Base-by-base conservation (phyloP, 1,284 basidiomycete genomes). In the Sanguinoderma infundibulare region DNA sequence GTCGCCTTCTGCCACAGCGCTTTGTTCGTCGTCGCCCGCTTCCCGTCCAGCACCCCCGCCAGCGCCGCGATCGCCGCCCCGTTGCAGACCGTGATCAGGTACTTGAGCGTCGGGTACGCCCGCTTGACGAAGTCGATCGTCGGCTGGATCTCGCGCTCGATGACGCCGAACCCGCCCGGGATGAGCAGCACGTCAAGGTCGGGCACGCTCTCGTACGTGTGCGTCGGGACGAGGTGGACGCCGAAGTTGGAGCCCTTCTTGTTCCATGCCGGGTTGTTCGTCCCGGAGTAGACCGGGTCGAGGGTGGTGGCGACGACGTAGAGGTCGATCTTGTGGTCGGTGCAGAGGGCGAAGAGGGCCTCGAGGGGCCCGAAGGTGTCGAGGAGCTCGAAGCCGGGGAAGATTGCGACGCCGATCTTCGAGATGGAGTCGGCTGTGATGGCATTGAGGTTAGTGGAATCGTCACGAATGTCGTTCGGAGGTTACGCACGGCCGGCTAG, bases 171-270 rank as follows among this genome's bases (percentile, higher is more conserved):
- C 0, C 81, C 80, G 9, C 80, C 81, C 0, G 81, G 81, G 47
- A 82, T 70, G 59, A 82, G 69, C 40, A 82, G 73, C 15, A 83
- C 76, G 42, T 83, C 80, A n/a, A 83, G 68, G n/a, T 71, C 62
- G 7, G 79, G 78, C 0, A 75, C 73, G 22, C 71, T 72, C 42
- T 56, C 70, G 68, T 80, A 81, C 8, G 80, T 79, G 65, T 81
- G 79, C 3, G 81, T 82, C 7, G 81, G 80, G 2, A 76, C 57
- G 53, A 81, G 66, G 30, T 73, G 72, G 66, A 79, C 72, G 40
- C 65, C 64, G 65, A 79, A 77, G 51, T 72, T 62, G 1, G 76
- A 73, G 39, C 60, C 56, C 42, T 57, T 49, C 51, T 66, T 64
- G 52, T 62, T 44, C 65, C 51, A 54, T 64, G 22, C 54, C 55